A percentile compares a stretch with the other conserved stretches of the same genome.
Conservation (phyloP, 805 yeast species). For the Isabelozyma gotoi region DNA sequence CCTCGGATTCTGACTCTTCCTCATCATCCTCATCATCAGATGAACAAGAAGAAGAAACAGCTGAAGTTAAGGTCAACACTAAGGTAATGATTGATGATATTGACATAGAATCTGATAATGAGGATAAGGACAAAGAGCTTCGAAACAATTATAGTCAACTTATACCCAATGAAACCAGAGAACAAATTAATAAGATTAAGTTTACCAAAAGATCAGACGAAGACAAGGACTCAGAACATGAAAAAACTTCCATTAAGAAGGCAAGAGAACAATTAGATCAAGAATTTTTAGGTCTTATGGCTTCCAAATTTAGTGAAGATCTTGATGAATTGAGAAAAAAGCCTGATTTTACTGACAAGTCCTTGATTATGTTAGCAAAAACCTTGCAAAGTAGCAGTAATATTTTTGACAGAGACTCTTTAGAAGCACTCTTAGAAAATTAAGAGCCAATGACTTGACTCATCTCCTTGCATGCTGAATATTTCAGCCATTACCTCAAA, state of each 20-base stretch:
- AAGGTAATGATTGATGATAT: constrained; percentile 30
- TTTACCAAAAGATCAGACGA: constrained; percentile 19
- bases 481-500: not conserved
- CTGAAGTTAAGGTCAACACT: constrained; percentile 20
- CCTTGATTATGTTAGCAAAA: constrained; percentile 56
- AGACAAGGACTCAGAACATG: constrained; percentile 11
- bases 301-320: constrained; percentile 60
- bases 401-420: constrained; percentile 56
- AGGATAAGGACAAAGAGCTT: constrained; percentile 2
- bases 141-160: constrained; percentile 15
- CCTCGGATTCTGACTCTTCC: constrained; percentile 51
- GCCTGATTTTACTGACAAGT: constrained; percentile 59
- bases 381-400: constrained; percentile 58
- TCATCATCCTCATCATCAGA: constrained; percentile 27
- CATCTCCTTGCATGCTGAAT: not conserved
- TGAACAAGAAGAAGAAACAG: constrained; percentile 13
- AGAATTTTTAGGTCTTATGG: constrained; percentile 54
- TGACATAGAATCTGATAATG: constrained; percentile 27
- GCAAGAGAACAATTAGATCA: constrained; percentile 43
- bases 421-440: constrained; percentile 18
- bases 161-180: constrained; percentile 14
- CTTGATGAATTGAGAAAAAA: constrained; percentile 58
- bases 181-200: constrained; percentile 19
- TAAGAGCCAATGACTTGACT: not conserved
- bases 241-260: constrained; percentile 20